These are phyloP conservation scores for Thinopyrum obtusiflorum DNA, from an alignment of 202 grass and related monocot genomes.

Conservation along the genomic window DNA sequence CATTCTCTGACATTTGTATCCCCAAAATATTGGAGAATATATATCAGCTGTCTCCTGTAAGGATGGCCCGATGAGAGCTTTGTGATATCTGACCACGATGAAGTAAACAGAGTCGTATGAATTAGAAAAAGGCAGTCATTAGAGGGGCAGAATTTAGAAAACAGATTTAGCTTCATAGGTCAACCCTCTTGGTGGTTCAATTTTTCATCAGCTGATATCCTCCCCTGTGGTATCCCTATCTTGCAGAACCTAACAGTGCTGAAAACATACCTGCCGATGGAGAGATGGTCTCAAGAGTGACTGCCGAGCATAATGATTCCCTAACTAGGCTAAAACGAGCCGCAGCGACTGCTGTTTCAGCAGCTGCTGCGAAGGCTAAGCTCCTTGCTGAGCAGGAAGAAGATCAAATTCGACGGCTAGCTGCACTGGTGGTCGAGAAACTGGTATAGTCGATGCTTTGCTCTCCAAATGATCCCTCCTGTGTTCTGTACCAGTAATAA, in stretches of 20 bases:
- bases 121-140: not conserved
- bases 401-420: constrained; percentile 66
- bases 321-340: constrained; percentile 76
- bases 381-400: constrained; percentile 88
- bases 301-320: constrained; percentile 34
- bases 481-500: not conserved
- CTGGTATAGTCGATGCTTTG: constrained; percentile 47
- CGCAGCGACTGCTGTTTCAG: constrained; percentile 75
- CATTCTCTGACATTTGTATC: not conserved
- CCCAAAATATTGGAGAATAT: not conserved
- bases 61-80: not conserved
- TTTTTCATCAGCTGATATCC: constrained; percentile 8
- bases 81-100: constrained; percentile 24
- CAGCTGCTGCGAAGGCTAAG: constrained; percentile 86
- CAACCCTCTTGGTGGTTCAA: not conserved
- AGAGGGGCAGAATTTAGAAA: constrained; percentile 6
- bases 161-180: not conserved
- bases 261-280: constrained; percentile 24
- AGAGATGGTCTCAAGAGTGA: constrained; percentile 32
- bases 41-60: not conserved
- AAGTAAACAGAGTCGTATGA: not conserved
- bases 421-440: constrained; percentile 82
- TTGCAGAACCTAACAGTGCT: constrained; percentile 34
- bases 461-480: not conserved
- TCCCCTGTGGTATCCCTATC: constrained; percentile 6